Evolutionary conservation across 257 asterid genomes (phyloP), one percentile per base, ranked within the genome.

Genomic region (Ocimum tenuiflorum): DNA sequence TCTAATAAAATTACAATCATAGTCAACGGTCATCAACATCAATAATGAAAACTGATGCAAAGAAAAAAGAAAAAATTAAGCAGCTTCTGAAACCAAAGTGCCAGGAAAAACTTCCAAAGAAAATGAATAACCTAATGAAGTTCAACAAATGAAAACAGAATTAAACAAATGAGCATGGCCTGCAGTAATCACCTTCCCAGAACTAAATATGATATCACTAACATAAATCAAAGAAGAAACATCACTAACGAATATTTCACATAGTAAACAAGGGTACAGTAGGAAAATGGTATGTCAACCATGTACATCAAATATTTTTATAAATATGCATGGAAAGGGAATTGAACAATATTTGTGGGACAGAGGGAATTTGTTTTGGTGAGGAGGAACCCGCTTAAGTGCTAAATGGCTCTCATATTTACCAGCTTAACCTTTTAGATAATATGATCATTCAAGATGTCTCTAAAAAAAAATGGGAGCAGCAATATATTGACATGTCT

Each of bases 1-100:
- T 81, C 96, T 89, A 78, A 63, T 73, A 75, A 53, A 79, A 68
- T 51, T 60, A 54, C 22, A 29, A 76, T 68, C 76, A 77, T 65
- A 75, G 52, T 18, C 41, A 74, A 65, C 24, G 49, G 19, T 13
- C 48, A 49, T 46, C 61, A 69, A 29, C 71, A 62, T 59, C 49
- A 65, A 65, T 12, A 29, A 29, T 62, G 36, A 69, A 51, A 39
- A 22, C 45, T 50, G 59, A 61, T 48, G 49, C 35, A 39, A 66
- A 53, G 67, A 56, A 1, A 29, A 15, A 63, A 35, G 65, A 39
- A 66, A 53, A 70, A 56, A 1, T 18, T 13, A 63, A 35, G 65
- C 42, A 60, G 61, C 57, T 65, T 23, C 18, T 6, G 39, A n/a
- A 45, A 36, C 50, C 27, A 67, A 22, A 57, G 22, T 68, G 42